Evolutionary conservation across 225 moss, liverwort and hornwort genomes (phyloP).

Genomic region (Antitrichia curtipendula): DNA sequence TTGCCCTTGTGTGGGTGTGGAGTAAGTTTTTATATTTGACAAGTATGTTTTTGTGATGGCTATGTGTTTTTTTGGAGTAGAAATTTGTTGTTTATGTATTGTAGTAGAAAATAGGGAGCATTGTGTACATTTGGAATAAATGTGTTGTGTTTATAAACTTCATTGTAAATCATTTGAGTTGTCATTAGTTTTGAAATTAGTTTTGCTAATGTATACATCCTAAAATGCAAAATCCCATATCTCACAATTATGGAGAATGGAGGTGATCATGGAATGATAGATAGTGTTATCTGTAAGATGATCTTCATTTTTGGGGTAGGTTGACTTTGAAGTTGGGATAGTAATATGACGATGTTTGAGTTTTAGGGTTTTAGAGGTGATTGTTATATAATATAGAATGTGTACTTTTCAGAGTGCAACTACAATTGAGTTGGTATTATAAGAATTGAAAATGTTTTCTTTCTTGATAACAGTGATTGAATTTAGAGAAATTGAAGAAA

Average conservation of each 20-base stretch:
- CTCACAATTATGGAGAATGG: rapidly evolving
- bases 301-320: not conserved
- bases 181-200: not conserved
- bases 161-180: no score
- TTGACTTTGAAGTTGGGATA: no score
- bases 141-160: not conserved
- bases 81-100: not conserved
- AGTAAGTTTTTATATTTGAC: rapidly evolving
- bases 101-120: not conserved
- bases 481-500: not conserved
- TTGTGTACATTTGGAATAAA: no score
- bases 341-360: not conserved
- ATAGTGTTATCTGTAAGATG: no score
- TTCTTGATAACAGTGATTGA: not conserved
- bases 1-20: rapidly evolving
- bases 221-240: rapidly evolving
- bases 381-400: not conserved
- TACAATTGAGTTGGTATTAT: not conserved
- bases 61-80: not conserved
- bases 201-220: not conserved
- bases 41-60: not conserved
- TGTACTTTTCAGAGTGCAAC: not conserved
- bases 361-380: not conserved
- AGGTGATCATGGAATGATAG: not conserved
- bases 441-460: not conserved